A percentile compares a stretch with the other conserved stretches of the same genome.
phyloP scores from a whole-genome alignment of 192 early-diverging fungal species.

The Allomyces macrogynus region DNA sequence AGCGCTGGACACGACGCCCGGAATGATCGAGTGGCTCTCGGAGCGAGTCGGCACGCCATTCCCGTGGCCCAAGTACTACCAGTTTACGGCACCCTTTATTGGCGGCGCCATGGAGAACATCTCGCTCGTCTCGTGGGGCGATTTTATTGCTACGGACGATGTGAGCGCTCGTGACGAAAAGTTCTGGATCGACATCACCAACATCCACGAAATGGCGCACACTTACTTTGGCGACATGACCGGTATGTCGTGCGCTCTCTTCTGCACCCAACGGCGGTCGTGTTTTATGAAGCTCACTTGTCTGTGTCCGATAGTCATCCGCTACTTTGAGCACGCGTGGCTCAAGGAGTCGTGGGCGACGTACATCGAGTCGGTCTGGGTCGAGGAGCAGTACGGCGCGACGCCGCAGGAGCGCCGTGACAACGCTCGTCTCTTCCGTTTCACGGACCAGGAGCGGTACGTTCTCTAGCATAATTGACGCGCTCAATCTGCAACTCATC shows the following conservation, averaged over 20 bases:
- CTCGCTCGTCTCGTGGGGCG: conserved; percentile 8
- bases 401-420: conserved; percentile 7
- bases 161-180: not conserved
- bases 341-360: conserved; percentile 36
- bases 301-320: conserved; percentile 17
- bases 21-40: conserved; percentile 27
- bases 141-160: not conserved
- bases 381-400: conserved; percentile 11
- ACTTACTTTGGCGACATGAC: conserved; percentile 31
- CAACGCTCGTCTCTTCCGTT: conserved; percentile 12
- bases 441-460: conserved; percentile 6
- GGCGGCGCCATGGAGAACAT: conserved; percentile 38
- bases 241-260: not conserved
- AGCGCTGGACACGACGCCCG: conserved; percentile 19
- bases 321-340: conserved; percentile 37
- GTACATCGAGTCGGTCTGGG: conserved; percentile 17
- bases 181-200: conserved; percentile 19
- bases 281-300: no score
- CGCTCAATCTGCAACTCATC: no score
- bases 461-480: no score
- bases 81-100: conserved; percentile 15
- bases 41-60: conserved; percentile 18
- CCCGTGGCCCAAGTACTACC: conserved; percentile 33
- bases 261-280: no score
- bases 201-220: conserved; percentile 36